Percentiles rank a stretch among this genome's conserved stretches.
Evolutionary conservation across 345 rosid species (phyloP).

Genomic region (Draba incana): DNA sequence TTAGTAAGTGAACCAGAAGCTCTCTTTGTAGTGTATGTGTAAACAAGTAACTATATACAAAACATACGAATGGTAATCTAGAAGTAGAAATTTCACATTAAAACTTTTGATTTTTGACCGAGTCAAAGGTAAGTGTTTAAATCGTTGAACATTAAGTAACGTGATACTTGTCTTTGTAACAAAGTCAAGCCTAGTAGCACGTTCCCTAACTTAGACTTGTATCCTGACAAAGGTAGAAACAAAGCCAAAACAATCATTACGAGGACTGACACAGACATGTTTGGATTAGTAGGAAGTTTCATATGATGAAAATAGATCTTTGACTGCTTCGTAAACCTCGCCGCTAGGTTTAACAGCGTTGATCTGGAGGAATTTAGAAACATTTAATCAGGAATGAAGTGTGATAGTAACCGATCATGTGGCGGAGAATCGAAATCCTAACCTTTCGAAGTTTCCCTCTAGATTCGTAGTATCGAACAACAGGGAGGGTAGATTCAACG

Average conservation of each 20-base stretch:
- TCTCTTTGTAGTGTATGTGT: background rate
- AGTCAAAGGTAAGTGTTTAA: too few relatives aligned
- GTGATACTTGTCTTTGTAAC: too few relatives aligned
- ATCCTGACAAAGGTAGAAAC: background rate
- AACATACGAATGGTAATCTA: background rate
- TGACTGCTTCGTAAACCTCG: constrained; percentile 70
- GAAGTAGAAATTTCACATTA: too few relatives aligned
- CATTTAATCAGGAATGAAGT: constrained; percentile 4
- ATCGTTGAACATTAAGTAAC: too few relatives aligned
- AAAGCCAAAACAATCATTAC: background rate
- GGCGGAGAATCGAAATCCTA: constrained; percentile 23
- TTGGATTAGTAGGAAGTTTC: constrained; percentile 19
- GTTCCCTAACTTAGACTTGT: background rate
- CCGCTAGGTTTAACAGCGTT: constrained; percentile 68
- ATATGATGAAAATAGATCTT: constrained; percentile 46
- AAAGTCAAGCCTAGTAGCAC: too few relatives aligned
- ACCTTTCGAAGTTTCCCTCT: constrained; percentile 73
- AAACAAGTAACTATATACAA: background rate
- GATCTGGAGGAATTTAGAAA: constrained; percentile 45
- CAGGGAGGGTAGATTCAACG: constrained; percentile 64
- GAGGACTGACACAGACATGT: background rate
- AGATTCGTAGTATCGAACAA: constrained; percentile 52
- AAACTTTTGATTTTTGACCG: too few relatives aligned
- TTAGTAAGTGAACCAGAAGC: background rate
- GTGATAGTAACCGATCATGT: background rate